These are phyloP conservation scores for Paramecium tetraurelia DNA, from an alignment of 73 alveolate genomes.

Conservation along the genomic window DNA sequence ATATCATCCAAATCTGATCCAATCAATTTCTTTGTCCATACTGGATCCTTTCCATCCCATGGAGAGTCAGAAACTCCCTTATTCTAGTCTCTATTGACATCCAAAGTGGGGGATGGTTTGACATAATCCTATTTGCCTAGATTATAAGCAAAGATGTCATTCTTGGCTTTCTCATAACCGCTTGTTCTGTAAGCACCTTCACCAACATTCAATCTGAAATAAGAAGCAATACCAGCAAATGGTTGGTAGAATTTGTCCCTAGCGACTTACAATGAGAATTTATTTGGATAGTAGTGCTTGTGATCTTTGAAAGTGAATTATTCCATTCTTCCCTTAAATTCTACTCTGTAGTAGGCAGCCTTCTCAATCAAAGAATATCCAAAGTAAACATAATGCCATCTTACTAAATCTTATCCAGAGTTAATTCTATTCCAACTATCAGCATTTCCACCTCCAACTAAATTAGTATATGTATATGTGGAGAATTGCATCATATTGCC, in stretches of 20 bases:
- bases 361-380: conserved; percentile 24
- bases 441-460: conserved; percentile 29
- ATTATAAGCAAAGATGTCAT: conserved; percentile 19
- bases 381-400: conserved; percentile 27
- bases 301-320: conserved; percentile 23
- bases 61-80: conserved; percentile 32
- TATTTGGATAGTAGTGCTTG: background rate
- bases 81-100: background rate
- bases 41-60: background rate
- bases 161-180: background rate
- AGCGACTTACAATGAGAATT: background rate
- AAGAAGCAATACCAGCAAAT: background rate
- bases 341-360: background rate
- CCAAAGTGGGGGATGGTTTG: conserved; percentile 7
- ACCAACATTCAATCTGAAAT: background rate
- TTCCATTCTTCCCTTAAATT: background rate
- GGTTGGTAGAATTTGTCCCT: background rate
- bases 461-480: background rate
- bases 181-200: conserved; percentile 37
- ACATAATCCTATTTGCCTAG: background rate
- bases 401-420: background rate
- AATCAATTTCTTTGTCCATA: background rate
- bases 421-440: background rate
- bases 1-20: conserved; percentile 5
- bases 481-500: background rate